Percentiles rank a stretch among this genome's conserved stretches.
Evolutionary conservation across 2,329 filamentous ascomycete genomes (phyloP).

Genomic region (Botryotinia calthae): DNA sequence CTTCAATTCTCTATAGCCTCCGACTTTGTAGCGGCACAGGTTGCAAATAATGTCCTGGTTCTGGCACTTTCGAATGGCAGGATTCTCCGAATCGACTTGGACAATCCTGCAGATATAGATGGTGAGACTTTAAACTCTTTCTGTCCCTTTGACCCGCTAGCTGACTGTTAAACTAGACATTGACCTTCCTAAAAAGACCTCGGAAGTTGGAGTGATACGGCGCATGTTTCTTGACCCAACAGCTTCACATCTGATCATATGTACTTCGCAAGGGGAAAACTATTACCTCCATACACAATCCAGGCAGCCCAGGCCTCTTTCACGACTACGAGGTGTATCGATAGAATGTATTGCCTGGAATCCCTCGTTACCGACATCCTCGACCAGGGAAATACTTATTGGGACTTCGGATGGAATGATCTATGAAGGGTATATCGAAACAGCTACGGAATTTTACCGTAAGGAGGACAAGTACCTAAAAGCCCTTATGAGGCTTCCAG

Average conservation of each 20-base stretch:
- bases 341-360: conserved; percentile 96
- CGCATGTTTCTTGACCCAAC: conserved; percentile 97
- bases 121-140: conserved; percentile 47
- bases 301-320: conserved; percentile 77
- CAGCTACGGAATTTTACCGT: conserved; percentile 89
- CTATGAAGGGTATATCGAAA: conserved; percentile 94
- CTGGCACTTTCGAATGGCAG: conserved; percentile 88
- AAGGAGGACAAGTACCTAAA: conserved; percentile 93
- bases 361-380: conserved; percentile 85
- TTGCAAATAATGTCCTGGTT: conserved; percentile 94
- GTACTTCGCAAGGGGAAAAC: conserved; percentile 89
- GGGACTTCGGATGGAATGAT: conserved; percentile 92
- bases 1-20: conserved; percentile 92
- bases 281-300: conserved; percentile 98
- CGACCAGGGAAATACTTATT: conserved; percentile 88
- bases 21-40: conserved; percentile 93
- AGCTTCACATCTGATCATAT: conserved; percentile 88
- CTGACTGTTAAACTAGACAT: conserved; percentile 63
- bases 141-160: neutral
- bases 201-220: conserved; percentile 87
- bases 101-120: conserved; percentile 93
- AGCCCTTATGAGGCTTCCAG: conserved; percentile 74
- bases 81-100: conserved; percentile 90
- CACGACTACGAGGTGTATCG: conserved; percentile 77
- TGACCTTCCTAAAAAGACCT: conserved; percentile 88